Base-by-base conservation (phyloP, 176 grass and related monocot species). In the Oryza nivara region DNA sequence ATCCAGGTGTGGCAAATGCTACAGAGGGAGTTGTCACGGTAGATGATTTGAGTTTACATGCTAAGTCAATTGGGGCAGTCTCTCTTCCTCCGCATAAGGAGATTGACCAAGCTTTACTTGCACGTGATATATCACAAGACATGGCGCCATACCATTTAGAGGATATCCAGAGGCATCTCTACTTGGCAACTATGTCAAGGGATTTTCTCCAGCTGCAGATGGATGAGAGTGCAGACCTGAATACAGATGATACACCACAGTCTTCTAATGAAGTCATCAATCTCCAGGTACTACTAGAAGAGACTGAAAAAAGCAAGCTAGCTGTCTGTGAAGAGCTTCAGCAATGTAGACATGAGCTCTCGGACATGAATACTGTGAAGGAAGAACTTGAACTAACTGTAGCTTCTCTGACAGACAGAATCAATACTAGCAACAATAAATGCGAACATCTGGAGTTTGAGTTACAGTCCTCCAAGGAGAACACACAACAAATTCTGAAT, bases 121-220 rank as follows among this genome's bases (percentile, higher is more conserved):
- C 38, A 30, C 74, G 9, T 68, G 64, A 2, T 36, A 17, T 74
- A 26, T 64, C 16, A n/a, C 75, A 75, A 65, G 40, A 23, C 66
- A 73, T 58, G 14, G 58, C 75, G 74, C 67, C 68, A 70, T 75
- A 84, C 80, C 82, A 26, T 80, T 74, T 89, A 44, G 96, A 95
- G 70, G 76, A 66, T 81, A 85, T 91, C 72, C 78, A 35, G 75
- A 89, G 80, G n/a, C 81, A 96, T 73, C 74, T 98, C 26, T 98
- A 96, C 19, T 56, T 85, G 83, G 77, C 79, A 80, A 88, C 73
- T 70, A 2, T 96, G 22, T 88, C 73, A 4, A 98, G 86, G 80
- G 88, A 98, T 83, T 88, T 93, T 92, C 82, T 95, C 22, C 89
- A 91, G 81, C 76, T 93, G 81, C 91, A 90, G 79, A 75, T 94